Percentiles rank a stretch among this genome's conserved stretches.
Evolutionary conservation across 495 filamentous ascomycete genomes (phyloP).

Genomic region (Penicillium mononematosum): DNA sequence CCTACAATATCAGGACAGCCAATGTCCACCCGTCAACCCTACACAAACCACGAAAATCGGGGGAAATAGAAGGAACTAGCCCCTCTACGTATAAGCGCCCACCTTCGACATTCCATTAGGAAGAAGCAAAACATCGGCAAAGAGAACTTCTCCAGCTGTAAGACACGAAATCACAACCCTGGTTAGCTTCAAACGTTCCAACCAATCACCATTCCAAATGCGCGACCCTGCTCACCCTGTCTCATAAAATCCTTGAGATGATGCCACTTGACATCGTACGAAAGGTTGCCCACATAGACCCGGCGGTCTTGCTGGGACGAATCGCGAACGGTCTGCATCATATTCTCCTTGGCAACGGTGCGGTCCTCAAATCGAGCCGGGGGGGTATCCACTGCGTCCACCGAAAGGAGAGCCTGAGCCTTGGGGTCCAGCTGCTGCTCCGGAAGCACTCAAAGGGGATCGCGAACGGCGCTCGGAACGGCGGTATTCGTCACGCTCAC

Average conservation of each 20-base stretch:
- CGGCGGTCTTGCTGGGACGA: slow-evolving; percentile 97
- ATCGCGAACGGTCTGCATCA: slow-evolving; percentile 91
- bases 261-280: slow-evolving; percentile 99
- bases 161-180: slow-evolving; percentile 25
- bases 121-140: slow-evolving; percentile 99
- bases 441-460: slow-evolving; percentile 80
- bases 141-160: slow-evolving; percentile 97
- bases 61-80: slow-evolving; percentile 64
- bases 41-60: slow-evolving; percentile 54
- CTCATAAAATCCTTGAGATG: slow-evolving; percentile 99
- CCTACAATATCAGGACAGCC: slow-evolving; percentile 91
- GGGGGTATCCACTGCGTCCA: slow-evolving; percentile 56
- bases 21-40: slow-evolving; percentile 99
- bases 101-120: slow-evolving; percentile 99
- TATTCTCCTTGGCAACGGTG: slow-evolving; percentile 80
- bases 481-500: slow-evolving; percentile 67
- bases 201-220: slow-evolving; percentile 23
- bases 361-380: slow-evolving; percentile 81
- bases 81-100: slow-evolving; percentile 91
- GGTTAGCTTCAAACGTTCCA: slow-evolving; percentile 31
- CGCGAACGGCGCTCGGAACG: slow-evolving; percentile 75
- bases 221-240: slow-evolving; percentile 72
- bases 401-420: slow-evolving; percentile 51
- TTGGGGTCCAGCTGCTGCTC: slow-evolving; percentile 65
- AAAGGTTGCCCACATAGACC: slow-evolving; percentile 98